These are phyloP conservation scores for Colletotrichum falcatum DNA, from an alignment of 2,329 filamentous ascomycete genomes.

Conservation along the genomic window DNA sequence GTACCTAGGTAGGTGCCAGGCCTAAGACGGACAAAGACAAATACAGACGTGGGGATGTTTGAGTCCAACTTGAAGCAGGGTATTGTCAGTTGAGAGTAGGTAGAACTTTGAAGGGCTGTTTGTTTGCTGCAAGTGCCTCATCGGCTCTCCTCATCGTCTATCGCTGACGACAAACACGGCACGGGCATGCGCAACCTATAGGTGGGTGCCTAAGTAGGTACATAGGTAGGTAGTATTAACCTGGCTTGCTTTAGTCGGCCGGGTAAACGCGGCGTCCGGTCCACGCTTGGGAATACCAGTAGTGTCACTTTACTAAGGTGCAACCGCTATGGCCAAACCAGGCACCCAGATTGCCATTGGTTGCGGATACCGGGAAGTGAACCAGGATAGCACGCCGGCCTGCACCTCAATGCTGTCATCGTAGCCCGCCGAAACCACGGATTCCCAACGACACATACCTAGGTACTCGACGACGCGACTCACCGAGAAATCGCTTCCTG, in stretches of 20 bases:
- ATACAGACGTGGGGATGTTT: neutral
- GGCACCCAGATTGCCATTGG: conserved; percentile 4
- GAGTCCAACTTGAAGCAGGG: neutral
- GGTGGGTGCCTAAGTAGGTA: no score
- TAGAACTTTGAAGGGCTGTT: no score
- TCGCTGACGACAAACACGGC: neutral
- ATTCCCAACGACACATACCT: conserved; percentile 29
- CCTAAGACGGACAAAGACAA: neutral
- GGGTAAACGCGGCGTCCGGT: conserved; percentile 26
- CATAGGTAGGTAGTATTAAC: neutral
- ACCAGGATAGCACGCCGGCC: conserved; percentile 31
- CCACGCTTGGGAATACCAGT: neutral
- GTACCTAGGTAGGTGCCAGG: neutral
- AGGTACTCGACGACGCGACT: conserved; percentile 33
- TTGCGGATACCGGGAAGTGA: neutral
- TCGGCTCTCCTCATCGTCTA: neutral
- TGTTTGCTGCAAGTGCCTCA: no score
- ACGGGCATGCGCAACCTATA: no score
- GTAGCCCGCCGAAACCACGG: conserved; percentile 25
- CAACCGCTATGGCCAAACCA: conserved; percentile 6
- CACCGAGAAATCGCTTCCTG: conserved; percentile 1
- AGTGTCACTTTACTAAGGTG: neutral
- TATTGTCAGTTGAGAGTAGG: neutral
- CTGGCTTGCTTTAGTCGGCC: conserved; percentile 13
- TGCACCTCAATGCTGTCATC: conserved; percentile 39